Percentiles rank a stretch among this genome's conserved stretches.
These are phyloP conservation scores for maize (Zea mays) DNA, from an alignment of 176 grass and related monocot species.

Conservation along the genomic window Zm-B73-REFERENCE-NAM-5.0 NC_050096.1:69493501-69494000, in stretches of 20 bases:
- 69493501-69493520: background rate
- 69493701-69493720: constrained; percentile 83
- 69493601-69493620: constrained; percentile 10
- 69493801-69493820: background rate
- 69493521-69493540: background rate
- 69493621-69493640: constrained; percentile 26
- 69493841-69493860: constrained; percentile 12
- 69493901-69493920: constrained; percentile 63
- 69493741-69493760: constrained; percentile 95
- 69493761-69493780: constrained; percentile 89
- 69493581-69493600: constrained; percentile 15
- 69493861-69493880: background rate
- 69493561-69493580: background rate
- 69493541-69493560: background rate
- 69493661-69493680: constrained; percentile 57
- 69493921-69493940: constrained; percentile 80
- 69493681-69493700: constrained; percentile 88
- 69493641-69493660: constrained; percentile 56
- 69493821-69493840: background rate
- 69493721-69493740: constrained; percentile 93
- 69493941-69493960: constrained; percentile 97
- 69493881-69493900: constrained; percentile 29
- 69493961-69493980: constrained; percentile 99
- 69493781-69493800: constrained; percentile 19
- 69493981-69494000: constrained; percentile 97